phyloP scores from a whole-genome alignment of 2,329 filamentous ascomycete genomes.

The Periconia sp. region DNA sequence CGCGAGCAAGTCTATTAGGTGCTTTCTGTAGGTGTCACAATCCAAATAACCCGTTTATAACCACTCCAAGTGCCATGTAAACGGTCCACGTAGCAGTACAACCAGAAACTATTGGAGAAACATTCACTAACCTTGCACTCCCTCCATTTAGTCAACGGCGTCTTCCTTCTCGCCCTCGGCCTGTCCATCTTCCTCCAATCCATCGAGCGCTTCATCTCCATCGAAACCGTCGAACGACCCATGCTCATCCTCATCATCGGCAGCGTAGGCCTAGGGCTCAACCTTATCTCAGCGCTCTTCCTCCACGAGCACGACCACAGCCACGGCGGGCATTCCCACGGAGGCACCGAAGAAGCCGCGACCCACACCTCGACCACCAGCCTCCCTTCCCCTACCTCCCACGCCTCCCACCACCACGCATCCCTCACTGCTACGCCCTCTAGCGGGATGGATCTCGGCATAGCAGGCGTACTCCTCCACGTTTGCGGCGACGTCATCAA shows the following conservation, averaged over 20 bases:
- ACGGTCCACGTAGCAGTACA: background rate
- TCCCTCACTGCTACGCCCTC: slow-evolving; percentile 22
- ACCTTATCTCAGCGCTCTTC: slow-evolving; percentile 66
- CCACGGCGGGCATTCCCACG: slow-evolving; percentile 23
- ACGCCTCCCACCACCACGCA: slow-evolving; percentile 32
- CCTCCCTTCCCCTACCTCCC: slow-evolving; percentile 11
- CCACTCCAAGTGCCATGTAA: too few species aligned
- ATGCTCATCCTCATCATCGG: slow-evolving; percentile 70
- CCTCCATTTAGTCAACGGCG: slow-evolving; percentile 62
- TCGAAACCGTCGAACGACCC: slow-evolving; percentile 63
- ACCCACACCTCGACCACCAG: background rate
- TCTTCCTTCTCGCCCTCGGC: slow-evolving; percentile 71
- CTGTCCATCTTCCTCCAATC: slow-evolving; percentile 74
- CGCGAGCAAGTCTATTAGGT: slow-evolving; percentile 70
- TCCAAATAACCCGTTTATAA: background rate
- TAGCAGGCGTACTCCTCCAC: slow-evolving; percentile 71
- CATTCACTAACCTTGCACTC: background rate
- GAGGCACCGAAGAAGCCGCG: slow-evolving; percentile 6
- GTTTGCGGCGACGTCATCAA: slow-evolving; percentile 73
- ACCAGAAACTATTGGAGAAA: background rate
- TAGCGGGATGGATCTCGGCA: slow-evolving; percentile 60
- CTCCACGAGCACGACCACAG: slow-evolving; percentile 54
- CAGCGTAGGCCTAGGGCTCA: slow-evolving; percentile 65
- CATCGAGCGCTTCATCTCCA: slow-evolving; percentile 67
- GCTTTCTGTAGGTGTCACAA: slow-evolving; percentile 58